A percentile compares a stretch with the other conserved stretches of the same genome.
Conservation (phyloP, 139 green algal genomes). For the Tetraselmis chui region DNA sequence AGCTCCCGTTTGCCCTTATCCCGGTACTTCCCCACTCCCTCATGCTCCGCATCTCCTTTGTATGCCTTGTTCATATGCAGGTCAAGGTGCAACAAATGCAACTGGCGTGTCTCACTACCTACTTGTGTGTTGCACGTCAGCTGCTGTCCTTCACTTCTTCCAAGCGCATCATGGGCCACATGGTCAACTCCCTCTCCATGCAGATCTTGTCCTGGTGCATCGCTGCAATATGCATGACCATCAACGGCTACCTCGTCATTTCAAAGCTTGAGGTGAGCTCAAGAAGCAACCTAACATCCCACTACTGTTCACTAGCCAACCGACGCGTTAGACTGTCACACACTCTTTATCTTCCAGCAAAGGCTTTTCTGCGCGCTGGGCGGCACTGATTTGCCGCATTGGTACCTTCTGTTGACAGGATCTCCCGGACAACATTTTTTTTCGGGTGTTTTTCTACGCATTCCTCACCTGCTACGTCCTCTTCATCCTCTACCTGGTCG, state of each 20-base stretch:
- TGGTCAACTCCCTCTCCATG: conserved; percentile 27
- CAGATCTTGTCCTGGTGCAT: conserved; percentile 26
- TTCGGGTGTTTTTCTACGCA: conserved; percentile 8
- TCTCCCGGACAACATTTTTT: conserved; percentile 7
- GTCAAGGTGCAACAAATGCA: conserved; percentile 1
- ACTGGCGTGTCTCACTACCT: neutral
- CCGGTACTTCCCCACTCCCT: conserved; percentile 21
- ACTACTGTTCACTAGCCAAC: neutral
- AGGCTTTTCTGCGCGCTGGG: conserved; percentile 5
- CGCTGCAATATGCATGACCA: conserved; percentile 19
- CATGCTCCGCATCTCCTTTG: neutral
- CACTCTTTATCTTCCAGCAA: neutral
- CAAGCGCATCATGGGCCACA: conserved; percentile 39
- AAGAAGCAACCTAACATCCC: neutral
- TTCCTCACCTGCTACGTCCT: conserved; percentile 12
- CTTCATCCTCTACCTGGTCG: conserved; percentile 33
- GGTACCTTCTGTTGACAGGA: conserved; percentile 9
- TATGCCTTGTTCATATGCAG: conserved; percentile 7
- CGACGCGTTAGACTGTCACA: neutral
- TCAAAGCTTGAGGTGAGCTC: neutral
- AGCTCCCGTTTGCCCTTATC: conserved; percentile 58
- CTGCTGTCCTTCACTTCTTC: conserved; percentile 45
- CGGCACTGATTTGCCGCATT: conserved; percentile 8
- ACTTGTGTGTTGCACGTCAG: conserved; percentile 8
- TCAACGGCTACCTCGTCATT: conserved; percentile 27